Percentiles rank a stretch among this genome's conserved stretches.
Conservation (phyloP, 2,329 filamentous ascomycete genomes). For the Juglanconis juglandina region DNA sequence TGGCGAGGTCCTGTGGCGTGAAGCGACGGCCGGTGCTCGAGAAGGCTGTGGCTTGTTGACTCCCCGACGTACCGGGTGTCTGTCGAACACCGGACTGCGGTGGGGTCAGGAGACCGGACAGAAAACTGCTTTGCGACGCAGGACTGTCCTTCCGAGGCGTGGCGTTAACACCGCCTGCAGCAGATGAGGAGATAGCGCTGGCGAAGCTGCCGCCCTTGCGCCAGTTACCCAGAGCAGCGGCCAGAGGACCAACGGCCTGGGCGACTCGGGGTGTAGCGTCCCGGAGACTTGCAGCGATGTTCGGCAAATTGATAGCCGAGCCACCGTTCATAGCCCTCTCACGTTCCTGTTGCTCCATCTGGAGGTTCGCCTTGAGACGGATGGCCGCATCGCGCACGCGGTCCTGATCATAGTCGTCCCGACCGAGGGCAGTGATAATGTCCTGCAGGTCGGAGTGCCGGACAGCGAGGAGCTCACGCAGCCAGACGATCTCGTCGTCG, state of each 20-base stretch:
- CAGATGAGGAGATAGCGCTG: constrained; percentile 42
- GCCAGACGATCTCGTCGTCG: constrained; percentile 91
- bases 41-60: constrained; percentile 59
- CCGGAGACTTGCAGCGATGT: constrained; percentile 71
- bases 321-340: constrained; percentile 76
- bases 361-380: constrained; percentile 85
- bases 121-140: constrained; percentile 55
- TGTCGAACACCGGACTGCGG: constrained; percentile 71
- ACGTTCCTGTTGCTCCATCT: constrained; percentile 97
- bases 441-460: constrained; percentile 89
- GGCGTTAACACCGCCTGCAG: constrained; percentile 30
- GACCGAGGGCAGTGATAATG: constrained; percentile 75
- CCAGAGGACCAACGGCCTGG: constrained; percentile 70
- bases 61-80: constrained; percentile 41
- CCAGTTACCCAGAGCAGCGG: constrained; percentile 98
- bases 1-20: constrained; percentile 48
- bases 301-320: constrained; percentile 65
- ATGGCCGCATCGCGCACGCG: constrained; percentile 87
- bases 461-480: constrained; percentile 88
- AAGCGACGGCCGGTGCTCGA: constrained; percentile 57
- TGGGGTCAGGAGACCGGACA: constrained; percentile 85
- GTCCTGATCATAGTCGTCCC: constrained; percentile 72
- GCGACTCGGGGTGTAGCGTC: constrained; percentile 79
- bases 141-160: constrained; percentile 60
- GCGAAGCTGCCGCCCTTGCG: constrained; percentile 63